Evolutionary conservation across 1,284 basidiomycete species (phyloP).

Genomic region (Wolfiporia cocos): DNA sequence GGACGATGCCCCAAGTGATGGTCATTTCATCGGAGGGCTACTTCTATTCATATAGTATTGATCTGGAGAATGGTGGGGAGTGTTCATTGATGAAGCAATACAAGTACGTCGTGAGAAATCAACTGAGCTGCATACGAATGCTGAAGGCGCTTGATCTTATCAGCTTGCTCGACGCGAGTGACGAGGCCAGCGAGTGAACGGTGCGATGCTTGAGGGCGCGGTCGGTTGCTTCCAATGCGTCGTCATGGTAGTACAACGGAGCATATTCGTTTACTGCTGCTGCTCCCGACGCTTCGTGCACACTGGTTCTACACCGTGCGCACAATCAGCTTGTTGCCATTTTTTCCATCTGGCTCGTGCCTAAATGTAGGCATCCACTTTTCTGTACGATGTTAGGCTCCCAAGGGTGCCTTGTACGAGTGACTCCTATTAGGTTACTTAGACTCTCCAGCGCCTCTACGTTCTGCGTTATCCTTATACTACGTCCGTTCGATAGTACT

Average conservation of each 20-base stretch:
- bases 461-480: too few species aligned
- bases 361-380: background rate
- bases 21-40: constrained; percentile 94
- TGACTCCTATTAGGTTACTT: too few species aligned
- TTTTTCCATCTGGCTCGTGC: background rate
- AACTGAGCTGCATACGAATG: background rate
- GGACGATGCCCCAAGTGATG: constrained; percentile 95
- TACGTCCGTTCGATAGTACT: too few species aligned
- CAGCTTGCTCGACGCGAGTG: constrained; percentile 15
- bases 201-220: too few species aligned
- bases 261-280: background rate
- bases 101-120: constrained; percentile 38
- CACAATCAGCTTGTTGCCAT: background rate
- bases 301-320: background rate
- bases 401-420: too few species aligned
- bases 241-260: background rate
- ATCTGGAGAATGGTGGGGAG: constrained; percentile 94
- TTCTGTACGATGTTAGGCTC: too few species aligned
- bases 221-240: too few species aligned
- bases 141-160: background rate
- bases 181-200: constrained; percentile 18
- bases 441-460: too few species aligned
- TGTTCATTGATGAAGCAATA: constrained; percentile 94
- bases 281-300: background rate
- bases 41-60: constrained; percentile 95